Evolutionary conservation across 2,329 filamentous ascomycete species (phyloP), one percentile per base, ranked within the genome.

Genomic region (Scedosporium aurantiacum): DNA sequence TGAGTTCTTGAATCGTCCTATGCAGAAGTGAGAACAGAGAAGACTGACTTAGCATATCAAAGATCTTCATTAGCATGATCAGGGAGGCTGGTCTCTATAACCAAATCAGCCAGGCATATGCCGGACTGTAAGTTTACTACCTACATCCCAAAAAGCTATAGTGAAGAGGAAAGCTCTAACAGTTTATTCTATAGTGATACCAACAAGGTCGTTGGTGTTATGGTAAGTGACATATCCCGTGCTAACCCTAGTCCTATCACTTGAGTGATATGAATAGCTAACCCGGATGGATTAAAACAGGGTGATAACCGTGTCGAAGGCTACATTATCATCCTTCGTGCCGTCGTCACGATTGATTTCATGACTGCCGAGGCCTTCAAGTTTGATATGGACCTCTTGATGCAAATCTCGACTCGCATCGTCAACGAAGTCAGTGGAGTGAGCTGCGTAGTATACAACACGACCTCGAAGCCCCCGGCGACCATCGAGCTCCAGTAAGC

Each of bases 41-140:
- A 27, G 2, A 27, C 43, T 45, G 12, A n/a, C 12, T 21, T 57
- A 4, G 8, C 32, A 27, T 4, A 6, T 7, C 3, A 40, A 55
- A 62, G 57, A 92, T 93, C 69, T 92, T 89, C 75, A 91, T 92
- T 66, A 79, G 81, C 64, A 85, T 87, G 80, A 92, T 93, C 74
- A 79, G 78, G 68, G 82, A 83, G 61, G 87, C 87, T 0, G 89
- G 88, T 10, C 73, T 91, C 23, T 93, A 93, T 71, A 74, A 88
- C 62, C 73, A 92, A 67, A 72, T 72, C 27, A 61, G 62, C 45
- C 64, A 64, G 60, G 64, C 65, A 47, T 64, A 68, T n/a, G 61
- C 64, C 55, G 61, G 54, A 14, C 47, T 63, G 50, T 56, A 4
- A 56, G 52, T 28, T 28, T 2, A 25, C n/a, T 10, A 3, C 5